Evolutionary conservation across 441 rosid species (phyloP).

Genomic region (Manihot esculenta): DNA sequence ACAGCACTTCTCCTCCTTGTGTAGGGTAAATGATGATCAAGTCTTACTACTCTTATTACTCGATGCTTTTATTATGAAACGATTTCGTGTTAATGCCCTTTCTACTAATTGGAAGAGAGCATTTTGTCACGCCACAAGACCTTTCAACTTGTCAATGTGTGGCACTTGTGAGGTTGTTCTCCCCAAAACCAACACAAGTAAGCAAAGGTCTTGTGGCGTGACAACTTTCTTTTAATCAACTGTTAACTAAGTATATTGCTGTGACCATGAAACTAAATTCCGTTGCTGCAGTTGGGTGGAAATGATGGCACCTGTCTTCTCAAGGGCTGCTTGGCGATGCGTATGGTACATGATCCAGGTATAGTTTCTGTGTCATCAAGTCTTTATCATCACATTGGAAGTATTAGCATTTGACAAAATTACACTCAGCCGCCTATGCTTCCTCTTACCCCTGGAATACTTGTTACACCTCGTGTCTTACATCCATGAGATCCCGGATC

Average conservation of each 20-base stretch:
- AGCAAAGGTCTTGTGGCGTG: too few relatives aligned
- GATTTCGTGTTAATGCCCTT: neutral
- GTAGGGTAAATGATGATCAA: slow-evolving; percentile 47
- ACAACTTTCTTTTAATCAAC: neutral
- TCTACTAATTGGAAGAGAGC: neutral
- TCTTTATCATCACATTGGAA: neutral
- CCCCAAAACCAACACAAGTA: too few relatives aligned
- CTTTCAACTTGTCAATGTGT: too few relatives aligned
- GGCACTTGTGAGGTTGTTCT: too few relatives aligned
- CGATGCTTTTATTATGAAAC: neutral
- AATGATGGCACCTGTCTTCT: slow-evolving; percentile 98
- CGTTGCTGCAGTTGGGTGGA: slow-evolving; percentile 80
- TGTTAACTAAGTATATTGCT: neutral
- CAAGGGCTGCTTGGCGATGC: slow-evolving; percentile 87
- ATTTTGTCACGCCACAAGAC: too few relatives aligned
- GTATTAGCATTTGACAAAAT: neutral
- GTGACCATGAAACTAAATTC: neutral
- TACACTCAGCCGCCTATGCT: neutral
- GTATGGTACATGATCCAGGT: slow-evolving; percentile 95
- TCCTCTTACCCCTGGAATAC: too few relatives aligned
- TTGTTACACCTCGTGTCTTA: too few relatives aligned
- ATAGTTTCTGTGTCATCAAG: slow-evolving; percentile 4
- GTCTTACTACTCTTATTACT: neutral
- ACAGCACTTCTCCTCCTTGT: slow-evolving; percentile 88
- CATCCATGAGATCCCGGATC: too few relatives aligned